Evolutionary conservation across 805 yeast genomes (phyloP).

Genomic region (Candida namnaoensis): DNA sequence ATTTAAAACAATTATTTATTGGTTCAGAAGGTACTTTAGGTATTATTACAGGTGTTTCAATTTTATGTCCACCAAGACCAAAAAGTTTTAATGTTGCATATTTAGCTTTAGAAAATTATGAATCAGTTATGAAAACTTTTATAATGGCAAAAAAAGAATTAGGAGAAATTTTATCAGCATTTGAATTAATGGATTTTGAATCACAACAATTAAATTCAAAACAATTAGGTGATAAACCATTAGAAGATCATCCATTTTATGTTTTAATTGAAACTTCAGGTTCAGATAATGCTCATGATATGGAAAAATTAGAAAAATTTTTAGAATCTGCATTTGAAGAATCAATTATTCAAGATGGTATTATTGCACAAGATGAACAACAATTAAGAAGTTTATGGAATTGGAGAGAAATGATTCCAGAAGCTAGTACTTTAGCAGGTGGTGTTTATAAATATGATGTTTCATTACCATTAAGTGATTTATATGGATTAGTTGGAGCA

Average conservation of each 20-base stretch:
- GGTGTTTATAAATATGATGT: conserved; percentile 98
- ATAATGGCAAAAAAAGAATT: conserved; percentile 70
- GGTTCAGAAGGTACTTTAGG: conserved; percentile 95
- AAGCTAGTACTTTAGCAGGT: conserved; percentile 76
- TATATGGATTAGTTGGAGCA: conserved; percentile 78
- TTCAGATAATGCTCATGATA: conserved; percentile 88
- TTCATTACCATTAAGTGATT: conserved; percentile 73
- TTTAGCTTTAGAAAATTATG: conserved; percentile 73
- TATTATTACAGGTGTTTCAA: conserved; percentile 81
- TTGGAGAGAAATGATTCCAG: conserved; percentile 94
- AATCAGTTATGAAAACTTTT: conserved; percentile 77
- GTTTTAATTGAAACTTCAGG: conserved; percentile 95
- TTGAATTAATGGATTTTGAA: conserved; percentile 83
- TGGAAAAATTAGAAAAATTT: conserved; percentile 78
- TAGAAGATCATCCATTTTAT: conserved; percentile 82
- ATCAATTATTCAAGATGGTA: conserved; percentile 85
- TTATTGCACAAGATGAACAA: conserved; percentile 90
- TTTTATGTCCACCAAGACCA: conserved; percentile 86
- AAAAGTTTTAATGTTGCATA: conserved; percentile 81
- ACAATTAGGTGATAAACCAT: conserved; percentile 58
- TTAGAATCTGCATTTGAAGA: conserved; percentile 79
- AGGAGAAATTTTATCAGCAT: conserved; percentile 82
- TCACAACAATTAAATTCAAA: conserved; percentile 57
- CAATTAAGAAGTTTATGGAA: conserved; percentile 81
- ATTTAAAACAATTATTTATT: conserved; percentile 83